Evolutionary conservation across 2,329 filamentous ascomycete species (phyloP), one percentile per base, ranked within the genome.

Genomic region (Pseudocercospora musae): DNA sequence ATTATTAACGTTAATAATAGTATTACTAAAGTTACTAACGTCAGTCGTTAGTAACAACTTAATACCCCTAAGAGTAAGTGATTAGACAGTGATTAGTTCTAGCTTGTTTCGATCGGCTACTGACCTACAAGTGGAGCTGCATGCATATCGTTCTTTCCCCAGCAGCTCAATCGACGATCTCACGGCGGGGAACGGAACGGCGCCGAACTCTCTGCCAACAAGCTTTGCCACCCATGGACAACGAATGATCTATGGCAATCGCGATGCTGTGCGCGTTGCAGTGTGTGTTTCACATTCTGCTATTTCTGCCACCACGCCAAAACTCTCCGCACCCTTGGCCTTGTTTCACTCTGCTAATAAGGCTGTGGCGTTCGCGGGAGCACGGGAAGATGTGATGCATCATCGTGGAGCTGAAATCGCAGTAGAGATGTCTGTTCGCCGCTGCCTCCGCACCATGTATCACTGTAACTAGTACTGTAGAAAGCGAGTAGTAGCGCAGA

Each of bases 221-320:
- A 56, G 53, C 53, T 56, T 56, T 56, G n/a, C 20, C 5, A 8
- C 53, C 48, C 23, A n/a, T 15, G 21, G 48, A 25, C 11, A 11
- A 27, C n/a, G n/a, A n/a, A n/a, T n/a, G n/a, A n/a, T n/a, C n/a
- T n/a, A 46, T 46, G n/a, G 42, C 42, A 46, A 23, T 20, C 42
- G 42, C 21, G 42, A 46, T 46, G 15, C 46, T 13, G 29, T 50
- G 10, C 4, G 48, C 48, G 21, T 27, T 27, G 21, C 48, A 50
- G 20, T 4, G 37, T 29, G 58, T 59, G 58, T 60, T 60, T 60
- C 58, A 49, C 37, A 48, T 23, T 31, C 49, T 54, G 40, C 58
- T 60, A 48, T 46, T 60, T 44, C 29, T 57, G 33, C 54, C 33
- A 52, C 48, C 20, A 18, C 37, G 4, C 4, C 13, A 25, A 23